Conservation (phyloP, 2,329 filamentous ascomycete species). For the Ceratocystis harringtonii region DNA sequence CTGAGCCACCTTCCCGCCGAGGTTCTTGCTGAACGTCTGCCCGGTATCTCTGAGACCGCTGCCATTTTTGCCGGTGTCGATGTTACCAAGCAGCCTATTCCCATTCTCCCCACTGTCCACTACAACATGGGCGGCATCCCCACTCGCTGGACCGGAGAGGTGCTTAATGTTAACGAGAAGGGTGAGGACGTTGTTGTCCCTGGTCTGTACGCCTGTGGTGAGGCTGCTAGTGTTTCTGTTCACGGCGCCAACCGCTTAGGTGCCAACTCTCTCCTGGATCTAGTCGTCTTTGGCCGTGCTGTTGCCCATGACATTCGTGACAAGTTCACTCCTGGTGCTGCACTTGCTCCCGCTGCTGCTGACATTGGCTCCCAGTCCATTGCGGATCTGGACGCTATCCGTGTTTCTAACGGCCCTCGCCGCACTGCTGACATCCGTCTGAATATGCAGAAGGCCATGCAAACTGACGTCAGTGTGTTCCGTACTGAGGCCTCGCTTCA, state of each 20-base stretch:
- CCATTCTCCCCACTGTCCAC: slow-evolving; percentile 90
- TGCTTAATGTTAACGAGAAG: slow-evolving; percentile 69
- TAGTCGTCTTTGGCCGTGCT: slow-evolving; percentile 94
- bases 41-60: slow-evolving; percentile 96
- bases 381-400: slow-evolving; percentile 67
- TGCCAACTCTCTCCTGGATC: slow-evolving; percentile 93
- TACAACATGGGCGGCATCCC: slow-evolving; percentile 99
- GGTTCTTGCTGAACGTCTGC: slow-evolving; percentile 87
- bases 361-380: slow-evolving; percentile 86
- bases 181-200: slow-evolving; percentile 89
- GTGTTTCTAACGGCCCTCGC: slow-evolving; percentile 71
- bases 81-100: slow-evolving; percentile 92
- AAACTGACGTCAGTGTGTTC: slow-evolving; percentile 94
- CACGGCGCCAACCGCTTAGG: slow-evolving; percentile 96
- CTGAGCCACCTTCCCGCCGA: slow-evolving; percentile 88
- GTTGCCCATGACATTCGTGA: slow-evolving; percentile 95
- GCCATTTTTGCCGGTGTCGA: slow-evolving; percentile 96
- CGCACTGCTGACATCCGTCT: slow-evolving; percentile 76
- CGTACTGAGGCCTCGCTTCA: slow-evolving; percentile 85
- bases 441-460: slow-evolving; percentile 97
- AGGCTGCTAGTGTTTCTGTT: slow-evolving; percentile 93
- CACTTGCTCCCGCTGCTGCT: slow-evolving; percentile 62
- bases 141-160: slow-evolving; percentile 93
- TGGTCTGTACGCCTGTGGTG: slow-evolving; percentile 89
- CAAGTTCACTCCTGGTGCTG: slow-evolving; percentile 71